A percentile compares a stretch with the other conserved stretches of the same genome.
These are phyloP conservation scores for Umbilicus rupestris DNA, from an alignment of 164 flowering plant species.

Conservation along the genomic window DNA sequence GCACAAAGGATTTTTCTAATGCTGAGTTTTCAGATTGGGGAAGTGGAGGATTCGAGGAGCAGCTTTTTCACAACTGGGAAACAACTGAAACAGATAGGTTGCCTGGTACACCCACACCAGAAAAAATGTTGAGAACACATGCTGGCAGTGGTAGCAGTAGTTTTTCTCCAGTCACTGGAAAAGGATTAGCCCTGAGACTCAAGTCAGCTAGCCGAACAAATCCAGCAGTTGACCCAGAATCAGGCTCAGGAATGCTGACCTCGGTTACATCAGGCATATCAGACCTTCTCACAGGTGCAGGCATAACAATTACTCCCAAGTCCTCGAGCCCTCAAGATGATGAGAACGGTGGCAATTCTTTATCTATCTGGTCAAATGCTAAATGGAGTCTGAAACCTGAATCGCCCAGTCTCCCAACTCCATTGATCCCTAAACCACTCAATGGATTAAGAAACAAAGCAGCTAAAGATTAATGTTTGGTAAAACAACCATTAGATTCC, in stretches of 20 bases:
- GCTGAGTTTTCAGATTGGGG: slow-evolving; percentile 20
- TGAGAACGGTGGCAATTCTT: slow-evolving; percentile 11
- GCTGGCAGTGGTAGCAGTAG: slow-evolving; percentile 19
- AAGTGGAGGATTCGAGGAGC: slow-evolving; percentile 22
- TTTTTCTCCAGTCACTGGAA: slow-evolving; percentile 22
- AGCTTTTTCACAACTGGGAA: slow-evolving; percentile 26
- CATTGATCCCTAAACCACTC: slow-evolving; percentile 51
- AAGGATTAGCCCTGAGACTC: slow-evolving; percentile 25
- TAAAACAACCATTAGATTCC: too few relatives aligned
- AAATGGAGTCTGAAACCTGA: slow-evolving; percentile 69
- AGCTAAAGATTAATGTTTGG: slow-evolving; percentile 45
- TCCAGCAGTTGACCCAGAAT: slow-evolving; percentile 17
- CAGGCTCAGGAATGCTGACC: slow-evolving; percentile 19
- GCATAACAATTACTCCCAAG: slow-evolving; percentile 12
- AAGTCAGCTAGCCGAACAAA: slow-evolving; percentile 26
- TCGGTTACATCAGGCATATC: slow-evolving; percentile 9
- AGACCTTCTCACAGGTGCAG: slow-evolving; percentile 15
- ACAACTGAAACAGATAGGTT: slow-evolving; percentile 21
- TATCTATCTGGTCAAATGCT: slow-evolving; percentile 35
- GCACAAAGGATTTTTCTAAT: slow-evolving; percentile 9
- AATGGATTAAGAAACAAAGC: slow-evolving; percentile 67
- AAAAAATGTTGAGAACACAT: slow-evolving; percentile 15
- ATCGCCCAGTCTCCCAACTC: slow-evolving; percentile 34
- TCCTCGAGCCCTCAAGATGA: slow-evolving; percentile 27
- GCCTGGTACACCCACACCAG: slow-evolving; percentile 19